A percentile compares a stretch with the other conserved stretches of the same genome.
phyloP scores from a whole-genome alignment of 2,329 filamentous ascomycete genomes.

The Sarocladiaceae sp. region DNA sequence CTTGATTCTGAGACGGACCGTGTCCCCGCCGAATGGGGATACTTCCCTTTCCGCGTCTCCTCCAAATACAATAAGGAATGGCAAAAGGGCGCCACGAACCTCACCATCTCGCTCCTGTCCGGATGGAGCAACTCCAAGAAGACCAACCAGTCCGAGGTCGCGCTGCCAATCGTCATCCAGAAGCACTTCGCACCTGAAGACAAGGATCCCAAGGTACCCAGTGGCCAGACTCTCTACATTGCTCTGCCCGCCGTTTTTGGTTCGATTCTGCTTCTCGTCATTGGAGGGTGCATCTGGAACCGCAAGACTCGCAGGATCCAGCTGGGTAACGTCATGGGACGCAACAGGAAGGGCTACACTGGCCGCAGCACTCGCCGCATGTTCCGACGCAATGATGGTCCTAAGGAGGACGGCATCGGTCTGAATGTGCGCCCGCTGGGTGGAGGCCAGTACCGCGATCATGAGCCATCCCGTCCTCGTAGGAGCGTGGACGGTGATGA shows the following conservation, averaged over 20 bases:
- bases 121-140: slow-evolving; percentile 23
- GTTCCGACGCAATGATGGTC: slow-evolving; percentile 20
- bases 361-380: slow-evolving; percentile 33
- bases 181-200: slow-evolving; percentile 28
- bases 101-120: slow-evolving; percentile 40
- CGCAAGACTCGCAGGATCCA: slow-evolving; percentile 41
- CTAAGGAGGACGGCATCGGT: slow-evolving; percentile 34
- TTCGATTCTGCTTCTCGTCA: slow-evolving; percentile 37
- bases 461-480: slow-evolving; percentile 13
- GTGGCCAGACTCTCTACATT: slow-evolving; percentile 40
- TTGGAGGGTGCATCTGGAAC: slow-evolving; percentile 54
- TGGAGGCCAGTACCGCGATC: slow-evolving; percentile 20
- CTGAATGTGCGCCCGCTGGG: slow-evolving; percentile 28
- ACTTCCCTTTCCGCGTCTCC: slow-evolving; percentile 39
- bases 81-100: slow-evolving; percentile 32
- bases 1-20: slow-evolving; percentile 17
- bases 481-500: slow-evolving; percentile 28
- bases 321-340: slow-evolving; percentile 46
- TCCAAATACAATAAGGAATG: slow-evolving; percentile 27
- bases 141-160: slow-evolving; percentile 29
- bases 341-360: slow-evolving; percentile 33
- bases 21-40: slow-evolving; percentile 37
- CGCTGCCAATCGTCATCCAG: slow-evolving; percentile 32
- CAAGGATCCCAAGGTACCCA: slow-evolving; percentile 24
- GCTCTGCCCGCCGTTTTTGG: slow-evolving; percentile 46